Evolutionary conservation across 2,329 filamentous ascomycete species (phyloP).

Genomic region (Penicillium sp.): DNA sequence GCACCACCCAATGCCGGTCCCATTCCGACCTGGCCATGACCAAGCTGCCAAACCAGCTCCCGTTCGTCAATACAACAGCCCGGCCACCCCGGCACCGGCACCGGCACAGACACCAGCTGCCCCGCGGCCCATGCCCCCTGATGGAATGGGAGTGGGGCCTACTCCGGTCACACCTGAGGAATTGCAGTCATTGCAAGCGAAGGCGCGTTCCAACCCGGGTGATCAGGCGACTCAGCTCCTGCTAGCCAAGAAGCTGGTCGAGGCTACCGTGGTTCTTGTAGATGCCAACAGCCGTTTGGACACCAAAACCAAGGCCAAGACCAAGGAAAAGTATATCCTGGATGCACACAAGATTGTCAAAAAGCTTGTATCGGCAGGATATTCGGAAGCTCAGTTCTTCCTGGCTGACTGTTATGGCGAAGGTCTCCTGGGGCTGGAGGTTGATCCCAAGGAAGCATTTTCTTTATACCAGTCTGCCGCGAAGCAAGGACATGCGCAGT

Average conservation of each 20-base stretch:
- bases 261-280: slow-evolving; percentile 79
- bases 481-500: slow-evolving; percentile 81
- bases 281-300: slow-evolving; percentile 76
- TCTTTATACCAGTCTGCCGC: slow-evolving; percentile 91
- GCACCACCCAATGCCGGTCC: slow-evolving; percentile 58
- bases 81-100: slow-evolving; percentile 34
- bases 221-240: slow-evolving; percentile 73
- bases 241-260: slow-evolving; percentile 81
- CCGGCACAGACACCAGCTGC: slow-evolving; percentile 21
- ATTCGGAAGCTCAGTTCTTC: slow-evolving; percentile 89
- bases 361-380: slow-evolving; percentile 75
- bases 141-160: slow-evolving; percentile 13
- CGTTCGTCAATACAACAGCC: slow-evolving; percentile 56
- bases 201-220: slow-evolving; percentile 70
- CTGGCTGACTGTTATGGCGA: slow-evolving; percentile 87
- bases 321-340: slow-evolving; percentile 78
- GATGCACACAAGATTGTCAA: slow-evolving; percentile 92
- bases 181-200: slow-evolving; percentile 72
- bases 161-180: slow-evolving; percentile 75
- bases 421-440: slow-evolving; percentile 75
- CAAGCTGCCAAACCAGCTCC: slow-evolving; percentile 54
- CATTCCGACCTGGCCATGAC: slow-evolving; percentile 58
- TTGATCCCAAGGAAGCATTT: slow-evolving; percentile 91
- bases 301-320: slow-evolving; percentile 63
- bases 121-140: slow-evolving; percentile 18